Evolutionary conservation across 1,139 yeast species (phyloP), one percentile per base, ranked within the genome.

Genomic region (Candida labiduridarum): DNA sequence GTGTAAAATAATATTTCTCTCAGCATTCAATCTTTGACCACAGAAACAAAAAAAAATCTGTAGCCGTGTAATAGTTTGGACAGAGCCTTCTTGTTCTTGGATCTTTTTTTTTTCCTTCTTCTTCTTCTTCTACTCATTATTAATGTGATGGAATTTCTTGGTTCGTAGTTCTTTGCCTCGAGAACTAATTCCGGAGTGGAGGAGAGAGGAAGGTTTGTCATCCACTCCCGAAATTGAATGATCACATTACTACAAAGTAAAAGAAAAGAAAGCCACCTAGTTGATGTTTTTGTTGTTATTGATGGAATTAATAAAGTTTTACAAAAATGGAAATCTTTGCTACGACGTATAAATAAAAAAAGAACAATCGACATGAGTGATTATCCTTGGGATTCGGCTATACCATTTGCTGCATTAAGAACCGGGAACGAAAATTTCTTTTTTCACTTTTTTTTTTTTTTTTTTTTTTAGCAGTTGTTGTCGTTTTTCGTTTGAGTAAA

Each of bases 371-470:
- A 5, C n/a, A 22, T 38, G 30, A 38, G 16, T 22, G 41, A 38
- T 38, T 38, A 38, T 38, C 31, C 31, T 38, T 38, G 16, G 41
- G 41, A 25, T 38, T 38, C 41, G 41, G 41, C 41, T 38, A 19
- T 38, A 38, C 30, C 18, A 36, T 22, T 12, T 25, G 30, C 22
- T 38, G 22, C 22, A 38, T 16, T 38, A 22, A 38, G 30, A 38
- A n/a, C 41, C 41, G 41, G 41, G 30, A 22, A n/a, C 18, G 22
- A 22, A 38, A 38, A 38, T 38, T 38, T 38, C 41, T 38, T 38
- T 38, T 38, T 19, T 4, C 22, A 19, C 22, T 19, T 19, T 19
- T 19, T 19, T 19, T 19, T 19, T 19, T 19, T 19, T 19, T 19
- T 19, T 19, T 19, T 19, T 19, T 19, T 19, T 3, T 3, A 19